Evolutionary conservation across 768 basidiomycete species (phyloP).

Genomic region (Phlebiopsis gigantea): DNA sequence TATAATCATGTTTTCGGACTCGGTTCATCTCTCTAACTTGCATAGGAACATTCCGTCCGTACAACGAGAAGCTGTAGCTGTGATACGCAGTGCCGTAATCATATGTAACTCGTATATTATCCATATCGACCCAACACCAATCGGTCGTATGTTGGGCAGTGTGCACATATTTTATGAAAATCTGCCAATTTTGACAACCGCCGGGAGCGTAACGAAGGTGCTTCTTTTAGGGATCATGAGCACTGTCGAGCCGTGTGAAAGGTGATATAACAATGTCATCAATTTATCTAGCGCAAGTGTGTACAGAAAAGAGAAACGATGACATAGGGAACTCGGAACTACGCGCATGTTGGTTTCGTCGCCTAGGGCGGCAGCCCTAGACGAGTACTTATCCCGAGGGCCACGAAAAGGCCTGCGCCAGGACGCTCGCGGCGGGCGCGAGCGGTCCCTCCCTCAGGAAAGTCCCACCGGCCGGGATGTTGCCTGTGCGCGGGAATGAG

Average conservation of each 20-base stretch:
- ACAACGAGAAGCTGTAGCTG: background rate
- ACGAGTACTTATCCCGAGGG: slow-evolving; percentile 12
- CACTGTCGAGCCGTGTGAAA: no score
- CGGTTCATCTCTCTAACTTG: no score
- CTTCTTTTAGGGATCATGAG: no score
- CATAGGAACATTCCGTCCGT: no score
- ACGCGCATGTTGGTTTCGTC: slow-evolving; percentile 13
- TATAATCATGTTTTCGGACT: no score
- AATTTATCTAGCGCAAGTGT: background rate
- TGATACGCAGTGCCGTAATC: background rate
- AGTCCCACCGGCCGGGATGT: background rate
- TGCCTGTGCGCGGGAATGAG: background rate
- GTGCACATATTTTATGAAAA: no score
- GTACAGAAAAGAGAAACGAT: background rate
- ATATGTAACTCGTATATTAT: no score
- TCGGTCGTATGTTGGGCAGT: no score
- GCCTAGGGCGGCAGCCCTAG: background rate
- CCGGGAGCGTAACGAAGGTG: no score
- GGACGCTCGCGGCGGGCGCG: slow-evolving; percentile 1
- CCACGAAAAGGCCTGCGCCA: slow-evolving; percentile 13
- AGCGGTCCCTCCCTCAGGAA: slow-evolving; percentile 6
- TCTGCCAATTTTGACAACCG: no score
- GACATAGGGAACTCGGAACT: background rate
- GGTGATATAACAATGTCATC: no score
- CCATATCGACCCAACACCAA: no score